These are phyloP conservation scores for Penicillium sp. DNA, from an alignment of 2,329 filamentous ascomycete species.

Conservation along the genomic window DNA sequence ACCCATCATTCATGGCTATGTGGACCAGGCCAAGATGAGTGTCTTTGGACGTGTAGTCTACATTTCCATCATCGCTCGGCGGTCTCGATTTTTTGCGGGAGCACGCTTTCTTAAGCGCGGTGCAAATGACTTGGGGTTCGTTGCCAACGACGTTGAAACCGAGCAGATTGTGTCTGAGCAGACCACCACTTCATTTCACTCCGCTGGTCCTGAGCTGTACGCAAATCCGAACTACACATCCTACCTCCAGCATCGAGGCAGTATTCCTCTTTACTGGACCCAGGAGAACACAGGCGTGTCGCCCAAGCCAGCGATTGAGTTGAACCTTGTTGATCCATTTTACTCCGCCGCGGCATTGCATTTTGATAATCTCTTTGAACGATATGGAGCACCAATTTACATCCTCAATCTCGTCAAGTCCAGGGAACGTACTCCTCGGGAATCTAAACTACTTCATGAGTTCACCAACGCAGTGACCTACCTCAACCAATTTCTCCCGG, in stretches of 20 bases:
- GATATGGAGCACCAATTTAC: slow-evolving; percentile 89
- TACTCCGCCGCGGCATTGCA: slow-evolving; percentile 88
- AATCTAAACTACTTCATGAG: slow-evolving; percentile 83
- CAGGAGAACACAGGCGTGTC: slow-evolving; percentile 93
- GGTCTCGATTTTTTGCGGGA: slow-evolving; percentile 89
- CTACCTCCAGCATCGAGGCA: slow-evolving; percentile 92
- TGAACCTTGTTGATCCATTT: slow-evolving; percentile 94
- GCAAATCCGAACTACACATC: slow-evolving; percentile 90
- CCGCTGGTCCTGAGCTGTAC: slow-evolving; percentile 76
- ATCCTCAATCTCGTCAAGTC: slow-evolving; percentile 87
- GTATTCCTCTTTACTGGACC: slow-evolving; percentile 95
- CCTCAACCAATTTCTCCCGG: slow-evolving; percentile 86
- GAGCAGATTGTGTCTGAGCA: slow-evolving; percentile 97
- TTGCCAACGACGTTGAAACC: slow-evolving; percentile 97
- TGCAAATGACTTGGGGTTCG: slow-evolving; percentile 88
- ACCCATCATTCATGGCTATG: slow-evolving; percentile 91
- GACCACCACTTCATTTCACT: slow-evolving; percentile 90
- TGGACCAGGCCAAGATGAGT: slow-evolving; percentile 79
- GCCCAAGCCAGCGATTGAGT: slow-evolving; percentile 90
- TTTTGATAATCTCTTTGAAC: slow-evolving; percentile 88
- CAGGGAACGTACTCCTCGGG: slow-evolving; percentile 78
- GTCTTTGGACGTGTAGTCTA: slow-evolving; percentile 86
- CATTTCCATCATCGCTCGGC: slow-evolving; percentile 85
- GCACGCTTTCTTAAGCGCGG: slow-evolving; percentile 91
- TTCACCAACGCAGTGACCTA: slow-evolving; percentile 85